Conservation (phyloP, 768 basidiomycete genomes). For the Trametes maxima region DNA sequence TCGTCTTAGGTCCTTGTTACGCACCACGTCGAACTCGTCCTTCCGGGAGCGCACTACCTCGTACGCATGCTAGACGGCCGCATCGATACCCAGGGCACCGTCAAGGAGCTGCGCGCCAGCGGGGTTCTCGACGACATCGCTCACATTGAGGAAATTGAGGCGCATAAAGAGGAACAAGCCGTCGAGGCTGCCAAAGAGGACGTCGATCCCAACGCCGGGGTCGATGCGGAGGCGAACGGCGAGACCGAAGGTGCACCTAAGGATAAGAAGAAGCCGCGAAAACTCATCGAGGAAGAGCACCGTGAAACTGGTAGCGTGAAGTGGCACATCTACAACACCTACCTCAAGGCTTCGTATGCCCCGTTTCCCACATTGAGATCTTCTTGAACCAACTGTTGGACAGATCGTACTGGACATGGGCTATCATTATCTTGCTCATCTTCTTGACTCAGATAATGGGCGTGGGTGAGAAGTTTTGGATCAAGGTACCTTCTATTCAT, state of each 20-base stretch:
- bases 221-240: constrained; percentile 28
- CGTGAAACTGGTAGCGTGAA: constrained; percentile 81
- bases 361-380: not conserved
- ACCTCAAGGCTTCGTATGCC: constrained; percentile 71
- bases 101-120: constrained; percentile 60
- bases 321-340: constrained; percentile 64
- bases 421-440: constrained; percentile 50
- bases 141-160: constrained; percentile 51
- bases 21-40: constrained; percentile 82
- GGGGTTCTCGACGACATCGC: constrained; percentile 66
- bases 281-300: constrained; percentile 81
- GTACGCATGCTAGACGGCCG: constrained; percentile 82
- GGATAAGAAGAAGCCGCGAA: constrained; percentile 62
- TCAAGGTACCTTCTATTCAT: constrained; percentile 49
- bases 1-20: constrained; percentile 65
- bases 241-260: constrained; percentile 33
- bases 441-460: constrained; percentile 49
- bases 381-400: not conserved
- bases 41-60: constrained; percentile 72
- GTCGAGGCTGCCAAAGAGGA: constrained; percentile 24
- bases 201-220: constrained; percentile 31
- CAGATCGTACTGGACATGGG: constrained; percentile 73
- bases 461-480: constrained; percentile 71
- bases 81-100: constrained; percentile 72
- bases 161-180: constrained; percentile 46